phyloP scores from a whole-genome alignment of 208 protist species.

The Leptomonas pyrrhocoris region DNA sequence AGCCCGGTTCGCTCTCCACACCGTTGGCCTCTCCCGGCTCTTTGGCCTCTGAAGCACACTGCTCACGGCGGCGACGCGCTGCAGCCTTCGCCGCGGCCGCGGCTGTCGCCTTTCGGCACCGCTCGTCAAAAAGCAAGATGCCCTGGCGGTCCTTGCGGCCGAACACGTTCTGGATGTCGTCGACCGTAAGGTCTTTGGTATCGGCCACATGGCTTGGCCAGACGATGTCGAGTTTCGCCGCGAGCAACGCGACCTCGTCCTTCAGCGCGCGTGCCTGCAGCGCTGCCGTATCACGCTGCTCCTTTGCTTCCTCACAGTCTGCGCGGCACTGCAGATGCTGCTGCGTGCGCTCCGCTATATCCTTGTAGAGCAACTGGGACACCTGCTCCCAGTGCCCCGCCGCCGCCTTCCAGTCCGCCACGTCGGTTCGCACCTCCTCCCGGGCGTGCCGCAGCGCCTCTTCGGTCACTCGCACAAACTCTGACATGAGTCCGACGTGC shows the following conservation, averaged over 20 bases:
- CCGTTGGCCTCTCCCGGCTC: not conserved
- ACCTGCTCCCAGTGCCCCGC: slow-evolving; percentile 88
- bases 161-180: slow-evolving; percentile 70
- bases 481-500: slow-evolving; percentile 75
- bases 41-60: not conserved
- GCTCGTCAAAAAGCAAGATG: slow-evolving; percentile 34
- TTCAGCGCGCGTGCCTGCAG: slow-evolving; percentile 46
- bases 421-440: slow-evolving; percentile 67
- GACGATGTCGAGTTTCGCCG: slow-evolving; percentile 80
- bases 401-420: slow-evolving; percentile 59
- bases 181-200: slow-evolving; percentile 60
- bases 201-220: slow-evolving; percentile 82
- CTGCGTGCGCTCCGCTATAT: slow-evolving; percentile 77
- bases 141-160: slow-evolving; percentile 35
- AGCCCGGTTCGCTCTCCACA: slow-evolving; percentile 6
- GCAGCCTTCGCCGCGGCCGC: slow-evolving; percentile 10
- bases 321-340: slow-evolving; percentile 77
- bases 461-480: slow-evolving; percentile 78
- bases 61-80: slow-evolving; percentile 1
- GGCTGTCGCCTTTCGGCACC: slow-evolving; percentile 5
- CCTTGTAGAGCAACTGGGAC: slow-evolving; percentile 87
- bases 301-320: slow-evolving; percentile 86
- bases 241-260: slow-evolving; percentile 57
- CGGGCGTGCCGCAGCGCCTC: slow-evolving; percentile 64
- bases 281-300: slow-evolving; percentile 58